Base-by-base conservation (phyloP, 164 flowering plant species). In the Piper longum region DNA sequence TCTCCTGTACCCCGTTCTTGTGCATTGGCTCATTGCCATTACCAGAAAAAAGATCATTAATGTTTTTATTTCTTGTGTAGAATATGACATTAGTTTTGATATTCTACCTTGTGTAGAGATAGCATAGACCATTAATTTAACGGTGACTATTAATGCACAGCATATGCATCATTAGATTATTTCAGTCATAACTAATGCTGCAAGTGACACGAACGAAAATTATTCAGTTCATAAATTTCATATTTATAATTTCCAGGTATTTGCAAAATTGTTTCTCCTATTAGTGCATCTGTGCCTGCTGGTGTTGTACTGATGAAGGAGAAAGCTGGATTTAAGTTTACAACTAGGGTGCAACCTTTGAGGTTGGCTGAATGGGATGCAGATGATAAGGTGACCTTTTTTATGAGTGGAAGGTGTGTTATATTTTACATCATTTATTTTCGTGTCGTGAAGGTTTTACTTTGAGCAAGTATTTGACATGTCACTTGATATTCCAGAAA, bases 261-360 rank as follows among this genome's bases (percentile, higher is more conserved):
- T 59, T 91, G 97, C 89, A 95, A 95, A 80, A 91, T 95, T 74
- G 65, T 95, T 57, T 91, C 95, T 17, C 99, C 99, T 54, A 44
- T 95, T 66, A 84, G 71, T 84, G 99, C 98, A 60, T 80, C 90
- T 71, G 88, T 86, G 65, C 93, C 99, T 79, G 98, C 99, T 74
- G 99, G 99, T 59, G 77, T 77, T 70, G 99, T 95, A 7, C 74
- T 95, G 77, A 89, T 78, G 91, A 95, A 81, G 76, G 99, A 95
- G 73, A 81, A 89, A 71, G 75, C 77, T 68, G 88, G 89, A 60
- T 95, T 95, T 68, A 95, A 87, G 79, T 95, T 95, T 73, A 82
- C 96, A 16, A 89, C 99, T 44, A 86, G 93, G 79, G 96, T 95
- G 51, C 99, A 91, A 68, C 99, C 99, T 56, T 82, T 95, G 66